These are phyloP conservation scores for Curvularia eragrostidis DNA, from an alignment of 2,329 filamentous ascomycete species.

Conservation along the genomic window DNA sequence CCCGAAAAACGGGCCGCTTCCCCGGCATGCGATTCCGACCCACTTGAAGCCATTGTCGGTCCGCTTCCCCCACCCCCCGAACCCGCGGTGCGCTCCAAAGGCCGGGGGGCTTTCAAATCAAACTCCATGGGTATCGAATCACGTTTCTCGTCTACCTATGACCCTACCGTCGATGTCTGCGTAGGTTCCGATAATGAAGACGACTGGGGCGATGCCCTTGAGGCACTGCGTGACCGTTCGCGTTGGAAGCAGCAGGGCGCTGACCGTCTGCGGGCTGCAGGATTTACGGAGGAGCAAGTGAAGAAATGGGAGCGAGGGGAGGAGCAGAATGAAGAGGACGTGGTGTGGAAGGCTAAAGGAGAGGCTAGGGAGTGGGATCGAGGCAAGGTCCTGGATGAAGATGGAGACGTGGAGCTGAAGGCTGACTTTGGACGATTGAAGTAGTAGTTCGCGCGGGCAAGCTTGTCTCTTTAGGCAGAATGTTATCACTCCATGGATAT, in stretches of 20 bases:
- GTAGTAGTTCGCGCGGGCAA: slow-evolving; percentile 3
- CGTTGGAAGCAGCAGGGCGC: slow-evolving; percentile 78
- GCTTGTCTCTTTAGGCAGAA: neutral
- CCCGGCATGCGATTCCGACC: slow-evolving; percentile 65
- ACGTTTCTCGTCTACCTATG: slow-evolving; percentile 74
- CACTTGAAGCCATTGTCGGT: slow-evolving; percentile 77
- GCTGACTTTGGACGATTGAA: slow-evolving; percentile 56
- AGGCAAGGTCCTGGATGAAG: slow-evolving; percentile 65
- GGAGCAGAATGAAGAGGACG: slow-evolving; percentile 68
- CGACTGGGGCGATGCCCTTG: slow-evolving; percentile 81
- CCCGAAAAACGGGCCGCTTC: slow-evolving; percentile 19
- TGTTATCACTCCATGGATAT: neutral
- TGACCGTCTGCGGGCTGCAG: slow-evolving; percentile 75
- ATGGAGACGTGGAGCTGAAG: slow-evolving; percentile 60
- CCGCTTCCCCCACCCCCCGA: slow-evolving; percentile 65
- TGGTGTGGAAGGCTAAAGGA: slow-evolving; percentile 75
- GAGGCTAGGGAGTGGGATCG: slow-evolving; percentile 72
- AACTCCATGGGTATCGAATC: slow-evolving; percentile 70
- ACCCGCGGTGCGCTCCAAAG: slow-evolving; percentile 49
- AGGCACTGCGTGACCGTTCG: slow-evolving; percentile 79
- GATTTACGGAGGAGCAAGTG: slow-evolving; percentile 78
- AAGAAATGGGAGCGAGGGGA: slow-evolving; percentile 71
- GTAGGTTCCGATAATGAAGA: slow-evolving; percentile 59
- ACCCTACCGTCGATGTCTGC: slow-evolving; percentile 65
- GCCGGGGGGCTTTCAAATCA: slow-evolving; percentile 42